Percentiles rank a stretch among this genome's conserved stretches.
These are phyloP conservation scores for Cudoniella acicularis DNA, from an alignment of 495 filamentous ascomycete species.

Conservation along the genomic window DNA sequence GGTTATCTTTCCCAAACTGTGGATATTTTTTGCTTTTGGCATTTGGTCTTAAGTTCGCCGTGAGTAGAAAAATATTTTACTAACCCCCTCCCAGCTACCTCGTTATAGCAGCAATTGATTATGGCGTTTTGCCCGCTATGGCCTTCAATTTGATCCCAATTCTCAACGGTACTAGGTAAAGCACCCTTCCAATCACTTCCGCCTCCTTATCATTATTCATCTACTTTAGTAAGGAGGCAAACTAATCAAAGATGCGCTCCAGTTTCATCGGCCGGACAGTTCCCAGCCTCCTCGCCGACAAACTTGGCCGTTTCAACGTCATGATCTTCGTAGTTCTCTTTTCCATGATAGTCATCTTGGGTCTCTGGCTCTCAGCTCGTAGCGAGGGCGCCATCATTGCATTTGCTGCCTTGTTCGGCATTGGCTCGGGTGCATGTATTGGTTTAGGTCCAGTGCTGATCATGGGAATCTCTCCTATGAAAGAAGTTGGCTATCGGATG, in stretches of 20 bases:
- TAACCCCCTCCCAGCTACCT: conserved; percentile 64
- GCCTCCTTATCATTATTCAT: no score
- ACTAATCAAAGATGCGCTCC: no score
- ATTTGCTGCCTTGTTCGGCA: conserved; percentile 32
- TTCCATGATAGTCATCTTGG: conserved; percentile 28
- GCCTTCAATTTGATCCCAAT: conserved; percentile 59
- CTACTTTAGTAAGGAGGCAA: no score
- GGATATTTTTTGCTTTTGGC: no score
- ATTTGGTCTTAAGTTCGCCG: no score
- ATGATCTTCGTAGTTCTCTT: conserved; percentile 11
- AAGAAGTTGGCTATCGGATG: conserved; percentile 66
- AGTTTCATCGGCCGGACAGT: conserved; percentile 21
- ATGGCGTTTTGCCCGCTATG: conserved; percentile 51
- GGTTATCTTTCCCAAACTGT: no score
- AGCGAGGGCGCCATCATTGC: conserved; percentile 29
- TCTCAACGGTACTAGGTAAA: conserved; percentile 47
- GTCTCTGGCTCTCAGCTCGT: conserved; percentile 27
- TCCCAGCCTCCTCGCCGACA: conserved; percentile 18
- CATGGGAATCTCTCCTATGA: conserved; percentile 64
- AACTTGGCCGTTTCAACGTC: conserved; percentile 24
- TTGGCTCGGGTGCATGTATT: conserved; percentile 33
- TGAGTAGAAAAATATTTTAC: no score
- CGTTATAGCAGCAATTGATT: conserved; percentile 45
- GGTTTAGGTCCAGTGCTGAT: conserved; percentile 37
- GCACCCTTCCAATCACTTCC: neutral